Percentiles rank a stretch among this genome's conserved stretches.
Evolutionary conservation across 1,284 basidiomycete species (phyloP).

Genomic region (Pholiota adiposa): DNA sequence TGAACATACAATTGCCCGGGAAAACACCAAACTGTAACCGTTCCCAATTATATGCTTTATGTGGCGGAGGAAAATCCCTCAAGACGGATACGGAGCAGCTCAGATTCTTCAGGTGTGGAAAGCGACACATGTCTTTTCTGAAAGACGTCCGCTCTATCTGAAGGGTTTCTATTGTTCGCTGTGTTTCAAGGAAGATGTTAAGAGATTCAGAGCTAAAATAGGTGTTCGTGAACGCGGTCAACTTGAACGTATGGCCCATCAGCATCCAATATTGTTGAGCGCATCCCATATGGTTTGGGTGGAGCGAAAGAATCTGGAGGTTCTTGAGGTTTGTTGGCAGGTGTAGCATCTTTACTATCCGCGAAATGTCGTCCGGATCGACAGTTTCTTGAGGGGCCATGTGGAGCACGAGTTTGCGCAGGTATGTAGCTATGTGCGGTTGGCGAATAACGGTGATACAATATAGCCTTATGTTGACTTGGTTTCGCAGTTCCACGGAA

Average conservation of each 20-base stretch:
- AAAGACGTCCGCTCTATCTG: neutral
- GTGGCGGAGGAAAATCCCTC: too few species aligned
- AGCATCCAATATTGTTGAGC: neutral
- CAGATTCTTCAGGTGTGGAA: too few species aligned
- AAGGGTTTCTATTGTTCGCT: neutral
- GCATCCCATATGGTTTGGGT: neutral
- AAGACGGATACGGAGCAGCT: too few species aligned
- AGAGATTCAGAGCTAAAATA: neutral
- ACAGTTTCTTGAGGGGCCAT: conserved; percentile 17
- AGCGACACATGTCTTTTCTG: too few species aligned
- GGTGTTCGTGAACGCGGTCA: neutral
- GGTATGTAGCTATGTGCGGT: conserved; percentile 20
- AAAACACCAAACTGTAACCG: too few species aligned
- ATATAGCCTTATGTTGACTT: conserved; percentile 20
- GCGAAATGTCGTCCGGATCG: neutral
- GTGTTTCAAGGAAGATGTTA: neutral
- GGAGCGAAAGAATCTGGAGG: neutral
- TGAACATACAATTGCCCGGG: too few species aligned
- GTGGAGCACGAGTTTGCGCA: conserved; percentile 14
- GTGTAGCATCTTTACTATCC: neutral
- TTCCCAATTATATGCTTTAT: too few species aligned
- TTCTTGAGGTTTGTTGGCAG: neutral
- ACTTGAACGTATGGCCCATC: neutral
- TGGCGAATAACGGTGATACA: conserved; percentile 19
- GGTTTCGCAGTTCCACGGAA: conserved; percentile 9